Evolutionary conservation across 2,329 filamentous ascomycete species (phyloP), one percentile per base, ranked within the genome.

Genomic region (Thielaviopsis ethacetica): DNA sequence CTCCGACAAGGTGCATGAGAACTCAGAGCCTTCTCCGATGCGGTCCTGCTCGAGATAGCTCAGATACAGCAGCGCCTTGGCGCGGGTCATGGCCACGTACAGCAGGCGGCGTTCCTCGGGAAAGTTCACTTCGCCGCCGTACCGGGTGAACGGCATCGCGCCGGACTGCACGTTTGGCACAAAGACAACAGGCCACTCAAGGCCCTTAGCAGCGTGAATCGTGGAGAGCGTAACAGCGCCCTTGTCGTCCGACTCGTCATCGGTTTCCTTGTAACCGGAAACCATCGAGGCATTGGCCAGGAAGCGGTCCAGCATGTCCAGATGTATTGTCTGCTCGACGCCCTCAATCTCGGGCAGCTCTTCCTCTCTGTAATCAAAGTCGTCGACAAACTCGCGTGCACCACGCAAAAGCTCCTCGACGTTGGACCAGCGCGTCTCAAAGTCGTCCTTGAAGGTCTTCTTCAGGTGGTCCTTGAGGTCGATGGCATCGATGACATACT

Each of bases 131-230:
- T n/a, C n/a, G 67, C 97, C 88, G 53, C 96, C 91, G 1, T 90
- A 81, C 64, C 91, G 80, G 1, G 84, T 85, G 68, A 97, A 91
- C 4, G 91, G 91, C 61, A 97, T 94, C 1, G 86, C 91, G 0
- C 91, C 93, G 53, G 90, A 82, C 67, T 95, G 95, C 26, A 89
- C 85, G 1, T 87, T 88, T 5, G 93, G 91, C 17, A 97, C 83
- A 68, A 97, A 97, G 0, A 97, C 89, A 1, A 95, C 78, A 0
- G 91, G 91, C 93, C 93, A 98, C 69, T 98, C 91, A 0, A 98
- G 76, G 2, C 91, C 91, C 70, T 98, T 98, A 2, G 91, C 89
- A 0, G 91, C 90, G 68, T 98, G 91, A 12, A 98, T 96, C 0
- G 91, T 98, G 5, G 90, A 96, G 24, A 98, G 88, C 0, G 91